phyloP scores from a whole-genome alignment of 1,139 yeast genomes.

The Suhomyces choctaworum region DNA sequence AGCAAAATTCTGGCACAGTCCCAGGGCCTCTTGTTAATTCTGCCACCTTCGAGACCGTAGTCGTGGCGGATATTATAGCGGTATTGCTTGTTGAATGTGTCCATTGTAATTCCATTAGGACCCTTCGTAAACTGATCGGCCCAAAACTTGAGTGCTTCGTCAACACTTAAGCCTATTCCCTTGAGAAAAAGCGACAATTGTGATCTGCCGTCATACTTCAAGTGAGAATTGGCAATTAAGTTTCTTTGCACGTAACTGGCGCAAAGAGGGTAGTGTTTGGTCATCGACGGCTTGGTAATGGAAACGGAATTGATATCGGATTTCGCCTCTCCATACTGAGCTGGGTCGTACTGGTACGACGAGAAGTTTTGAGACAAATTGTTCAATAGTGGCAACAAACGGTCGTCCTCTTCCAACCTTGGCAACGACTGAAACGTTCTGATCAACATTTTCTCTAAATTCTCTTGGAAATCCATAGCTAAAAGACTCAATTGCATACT shows the following conservation, averaged over 20 bases:
- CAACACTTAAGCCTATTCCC: constrained; percentile 84
- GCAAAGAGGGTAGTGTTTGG: constrained; percentile 80
- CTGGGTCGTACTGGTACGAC: constrained; percentile 51
- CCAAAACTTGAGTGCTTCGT: constrained; percentile 90
- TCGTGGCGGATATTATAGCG: constrained; percentile 82
- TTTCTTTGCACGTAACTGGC: constrained; percentile 68
- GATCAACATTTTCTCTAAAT: constrained; percentile 54
- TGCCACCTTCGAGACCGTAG: constrained; percentile 89
- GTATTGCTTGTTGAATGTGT: constrained; percentile 84
- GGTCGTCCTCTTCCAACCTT: constrained; percentile 86
- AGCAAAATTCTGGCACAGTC: constrained; percentile 72
- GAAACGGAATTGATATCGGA: constrained; percentile 64
- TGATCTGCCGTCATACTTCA: constrained; percentile 79
- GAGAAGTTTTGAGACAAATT: constrained; percentile 77
- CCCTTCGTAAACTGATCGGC: constrained; percentile 63
- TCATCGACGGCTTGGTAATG: constrained; percentile 55
- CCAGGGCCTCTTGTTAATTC: constrained; percentile 84
- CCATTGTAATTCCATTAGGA: constrained; percentile 54
- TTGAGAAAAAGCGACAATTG: constrained; percentile 83
- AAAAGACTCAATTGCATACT: constrained; percentile 73
- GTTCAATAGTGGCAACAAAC: constrained; percentile 78
- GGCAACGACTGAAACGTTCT: constrained; percentile 79
- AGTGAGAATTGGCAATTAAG: constrained; percentile 62
- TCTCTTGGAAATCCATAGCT: constrained; percentile 62
- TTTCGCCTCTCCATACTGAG: constrained; percentile 31